Conservation (phyloP, 208 protist species). For the Trichomonas tenax region DNA sequence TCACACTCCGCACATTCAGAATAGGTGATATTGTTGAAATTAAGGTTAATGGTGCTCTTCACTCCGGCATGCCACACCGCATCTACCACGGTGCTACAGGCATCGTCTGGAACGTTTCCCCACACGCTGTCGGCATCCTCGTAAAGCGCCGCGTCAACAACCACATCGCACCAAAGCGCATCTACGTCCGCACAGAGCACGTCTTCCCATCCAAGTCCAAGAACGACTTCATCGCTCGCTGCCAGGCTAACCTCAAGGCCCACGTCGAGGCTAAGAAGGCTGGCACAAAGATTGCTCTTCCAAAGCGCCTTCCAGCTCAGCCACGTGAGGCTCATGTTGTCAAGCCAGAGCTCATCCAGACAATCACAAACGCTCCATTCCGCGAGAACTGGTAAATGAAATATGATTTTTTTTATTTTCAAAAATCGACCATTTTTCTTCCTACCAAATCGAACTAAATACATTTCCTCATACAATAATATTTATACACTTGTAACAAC, state of each 20-base stretch:
- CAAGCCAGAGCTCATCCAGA: not conserved
- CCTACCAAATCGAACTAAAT: no score
- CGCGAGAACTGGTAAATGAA: not conserved
- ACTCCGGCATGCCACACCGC: constrained; percentile 97
- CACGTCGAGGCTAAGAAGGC: not conserved
- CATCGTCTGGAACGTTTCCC: constrained; percentile 96
- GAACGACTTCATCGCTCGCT: constrained; percentile 57
- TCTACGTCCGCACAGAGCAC: constrained; percentile 98
- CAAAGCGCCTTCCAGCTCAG: not conserved
- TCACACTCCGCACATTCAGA: constrained; percentile 85
- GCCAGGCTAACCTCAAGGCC: constrained; percentile 34
- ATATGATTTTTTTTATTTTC: not conserved
- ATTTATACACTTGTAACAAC: no score
- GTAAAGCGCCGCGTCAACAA: constrained; percentile 93
- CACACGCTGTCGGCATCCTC: constrained; percentile 90
- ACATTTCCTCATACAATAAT: no score
- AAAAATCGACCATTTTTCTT: no score
- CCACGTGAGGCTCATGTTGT: not conserved
- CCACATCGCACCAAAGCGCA: constrained; percentile 92
- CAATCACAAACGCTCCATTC: not conserved
- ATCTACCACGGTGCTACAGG: constrained; percentile 99
- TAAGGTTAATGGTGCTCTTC: constrained; percentile 81
- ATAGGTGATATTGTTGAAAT: constrained; percentile 97
- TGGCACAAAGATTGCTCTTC: not conserved
- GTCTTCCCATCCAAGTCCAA: constrained; percentile 66